Base-by-base conservation (phyloP, 768 basidiomycete species). In the Erythrobasidium yunnanense region DNA sequence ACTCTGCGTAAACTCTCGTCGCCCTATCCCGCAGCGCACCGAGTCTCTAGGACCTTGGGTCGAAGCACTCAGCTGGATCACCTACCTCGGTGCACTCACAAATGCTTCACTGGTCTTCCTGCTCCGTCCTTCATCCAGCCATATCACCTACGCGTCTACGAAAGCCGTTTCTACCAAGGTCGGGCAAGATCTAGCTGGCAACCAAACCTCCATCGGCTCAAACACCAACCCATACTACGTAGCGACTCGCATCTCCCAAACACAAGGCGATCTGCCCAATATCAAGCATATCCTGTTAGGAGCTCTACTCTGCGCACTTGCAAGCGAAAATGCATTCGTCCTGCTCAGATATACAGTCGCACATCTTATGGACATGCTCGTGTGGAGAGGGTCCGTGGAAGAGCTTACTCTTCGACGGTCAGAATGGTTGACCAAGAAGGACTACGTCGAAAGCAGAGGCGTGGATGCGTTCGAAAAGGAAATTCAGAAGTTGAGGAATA, bases 1-100 rank as follows among this genome's bases (percentile, higher is more conserved):
- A 80, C 87, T 99, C 74, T 84, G 85, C 2, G 83, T 84, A 3
- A 90, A 93, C 73, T 81, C 83, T 56, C 81, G 90, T 18, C 82
- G 90, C 25, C 90, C 93, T 1, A 81, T 93, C 34, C 91, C 92
- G 0, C 76, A 79, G n/a, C 84, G 93, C 22, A 86, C 87, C 1
- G 90, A 92, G 71, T 86, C 87, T 11, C 90, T 97, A 67, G 93
- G 93, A 0, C 87, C 90, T 0, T 99, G 93, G 93, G 82, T 96
- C 46, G 85, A 92, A 55, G 83, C 85, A 13, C 79, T 99, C 67
- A 83, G 85, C 4, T 52, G 77, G 74, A n/a, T 99, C 74, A 82
- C 89, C 13, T 97, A 91, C 90, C 79, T 93, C 55, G 85, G 85
- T 2, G 85, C 90, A 0, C 78, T 96, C 30, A 89, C 86, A 29